These are phyloP conservation scores for Phalaenopsis equestris DNA, from an alignment of 106 monocot species.

Conservation along the genomic window DNA sequence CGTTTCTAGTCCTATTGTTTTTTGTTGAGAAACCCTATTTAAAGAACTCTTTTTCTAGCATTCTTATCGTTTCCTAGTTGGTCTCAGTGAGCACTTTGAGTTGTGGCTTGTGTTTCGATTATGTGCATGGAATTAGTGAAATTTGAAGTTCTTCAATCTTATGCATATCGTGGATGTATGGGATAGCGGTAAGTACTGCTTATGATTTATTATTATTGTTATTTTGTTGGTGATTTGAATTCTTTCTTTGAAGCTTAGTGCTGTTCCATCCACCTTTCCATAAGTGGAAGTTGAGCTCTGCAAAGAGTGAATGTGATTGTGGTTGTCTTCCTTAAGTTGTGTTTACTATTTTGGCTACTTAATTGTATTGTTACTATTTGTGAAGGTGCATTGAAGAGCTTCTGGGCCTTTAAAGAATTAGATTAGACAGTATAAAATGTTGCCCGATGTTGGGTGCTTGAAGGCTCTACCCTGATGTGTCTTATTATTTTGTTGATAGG, in stretches of 20 bases:
- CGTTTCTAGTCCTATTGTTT: not conserved
- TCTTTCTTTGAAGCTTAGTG: not conserved
- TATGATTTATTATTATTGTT: not conserved
- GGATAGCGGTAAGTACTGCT: not conserved
- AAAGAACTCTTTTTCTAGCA: not conserved
- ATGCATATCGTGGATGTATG: not conserved
- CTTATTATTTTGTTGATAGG: constrained; percentile 4
- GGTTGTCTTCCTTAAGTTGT: not conserved
- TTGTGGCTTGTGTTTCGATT: not conserved
- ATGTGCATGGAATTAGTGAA: not conserved
- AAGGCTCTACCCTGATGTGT: not conserved
- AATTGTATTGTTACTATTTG: not conserved
- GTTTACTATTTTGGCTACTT: not conserved
- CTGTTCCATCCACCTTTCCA: not conserved
- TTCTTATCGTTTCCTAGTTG: not conserved
- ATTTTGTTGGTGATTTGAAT: not conserved
- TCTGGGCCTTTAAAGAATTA: not conserved
- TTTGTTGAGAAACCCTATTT: constrained; percentile 1
- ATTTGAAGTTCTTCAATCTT: not conserved
- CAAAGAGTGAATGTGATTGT: not conserved
- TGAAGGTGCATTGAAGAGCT: not conserved
- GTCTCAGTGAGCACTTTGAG: not conserved
- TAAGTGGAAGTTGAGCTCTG: not conserved
- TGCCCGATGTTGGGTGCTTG: not conserved
- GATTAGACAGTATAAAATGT: not conserved